phyloP scores from a whole-genome alignment of 1,284 basidiomycete species.

The Cystobasidium slooffiae region DNA sequence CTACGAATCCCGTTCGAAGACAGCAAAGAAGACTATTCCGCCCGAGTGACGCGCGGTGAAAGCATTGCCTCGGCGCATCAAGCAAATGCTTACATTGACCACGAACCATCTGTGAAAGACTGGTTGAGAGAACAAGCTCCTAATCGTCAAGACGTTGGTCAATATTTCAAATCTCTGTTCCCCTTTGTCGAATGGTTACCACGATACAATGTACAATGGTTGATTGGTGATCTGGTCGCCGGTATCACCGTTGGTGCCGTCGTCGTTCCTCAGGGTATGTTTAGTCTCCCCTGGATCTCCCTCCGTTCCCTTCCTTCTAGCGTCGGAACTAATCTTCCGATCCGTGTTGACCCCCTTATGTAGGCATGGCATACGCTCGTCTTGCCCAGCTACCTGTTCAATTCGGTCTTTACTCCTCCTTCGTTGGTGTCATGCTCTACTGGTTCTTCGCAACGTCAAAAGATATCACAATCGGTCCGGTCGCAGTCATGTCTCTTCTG shows the following conservation, averaged over 20 bases:
- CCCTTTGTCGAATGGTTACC: conserved; percentile 81
- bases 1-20: conserved; percentile 40
- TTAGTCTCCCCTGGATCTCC: background rate
- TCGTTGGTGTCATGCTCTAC: conserved; percentile 57
- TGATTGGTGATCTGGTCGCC: conserved; percentile 75
- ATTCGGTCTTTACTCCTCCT: conserved; percentile 95
- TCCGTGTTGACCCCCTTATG: background rate
- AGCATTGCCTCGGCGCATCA: conserved; percentile 33
- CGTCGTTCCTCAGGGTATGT: conserved; percentile 77
- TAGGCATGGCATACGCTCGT: conserved; percentile 64
- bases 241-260: conserved; percentile 89
- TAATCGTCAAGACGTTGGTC: conserved; percentile 59
- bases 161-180: conserved; percentile 73
- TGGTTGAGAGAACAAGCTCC: conserved; percentile 42
- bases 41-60: conserved; percentile 42
- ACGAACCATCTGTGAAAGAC: conserved; percentile 43
- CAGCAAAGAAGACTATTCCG: conserved; percentile 26
- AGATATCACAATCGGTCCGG: conserved; percentile 84
- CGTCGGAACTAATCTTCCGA: background rate
- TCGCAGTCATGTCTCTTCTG: conserved; percentile 58
- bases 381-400: conserved; percentile 82
- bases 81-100: conserved; percentile 41
- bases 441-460: conserved; percentile 91
- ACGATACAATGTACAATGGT: conserved; percentile 68
- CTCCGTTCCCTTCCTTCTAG: background rate